These are phyloP conservation scores for Aureobasidium pullulans DNA, from an alignment of 2,329 filamentous ascomycete species.

Conservation along the genomic window DNA sequence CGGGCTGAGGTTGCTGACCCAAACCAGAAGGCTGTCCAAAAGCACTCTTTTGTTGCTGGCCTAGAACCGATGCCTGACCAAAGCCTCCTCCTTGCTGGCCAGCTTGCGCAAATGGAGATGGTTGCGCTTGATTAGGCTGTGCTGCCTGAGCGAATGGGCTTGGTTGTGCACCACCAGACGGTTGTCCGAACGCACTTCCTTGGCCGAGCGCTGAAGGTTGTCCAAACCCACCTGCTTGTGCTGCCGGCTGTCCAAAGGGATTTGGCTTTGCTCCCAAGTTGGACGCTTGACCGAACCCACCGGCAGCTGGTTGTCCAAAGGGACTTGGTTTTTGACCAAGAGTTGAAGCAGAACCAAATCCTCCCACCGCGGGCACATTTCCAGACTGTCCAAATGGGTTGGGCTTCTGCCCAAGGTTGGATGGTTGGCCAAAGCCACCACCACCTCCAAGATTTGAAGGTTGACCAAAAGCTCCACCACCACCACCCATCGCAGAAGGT, in stretches of 20 bases:
- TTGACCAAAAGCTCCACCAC: constrained; percentile 8
- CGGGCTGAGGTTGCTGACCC: constrained; percentile 15
- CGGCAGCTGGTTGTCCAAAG: constrained; percentile 7
- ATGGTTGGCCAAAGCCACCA: constrained; percentile 16
- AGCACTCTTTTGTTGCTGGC: constrained; percentile 14
- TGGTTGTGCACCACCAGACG: background rate
- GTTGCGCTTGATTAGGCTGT: constrained; percentile 7
- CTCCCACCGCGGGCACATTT: background rate
- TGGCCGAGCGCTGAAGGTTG: constrained; percentile 7
- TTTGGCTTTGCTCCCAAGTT: constrained; percentile 7
- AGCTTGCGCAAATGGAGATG: background rate
- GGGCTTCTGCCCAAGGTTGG: background rate
- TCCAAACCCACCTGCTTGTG: constrained; percentile 9
- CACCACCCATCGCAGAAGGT: constrained; percentile 14
- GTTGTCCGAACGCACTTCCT: background rate
- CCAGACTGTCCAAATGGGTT: constrained; percentile 10
- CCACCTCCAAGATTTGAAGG: constrained; percentile 3
- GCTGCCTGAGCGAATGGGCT: constrained; percentile 14
- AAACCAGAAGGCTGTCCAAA: constrained; percentile 20
- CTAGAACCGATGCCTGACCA: constrained; percentile 16
- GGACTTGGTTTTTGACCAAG: background rate
- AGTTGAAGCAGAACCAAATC: constrained; percentile 14
- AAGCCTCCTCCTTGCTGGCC: background rate
- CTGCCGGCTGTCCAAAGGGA: constrained; percentile 26
- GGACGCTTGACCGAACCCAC: constrained; percentile 9